Conservation (phyloP, 345 rosid species). For the Gossypium stocksii region DNA sequence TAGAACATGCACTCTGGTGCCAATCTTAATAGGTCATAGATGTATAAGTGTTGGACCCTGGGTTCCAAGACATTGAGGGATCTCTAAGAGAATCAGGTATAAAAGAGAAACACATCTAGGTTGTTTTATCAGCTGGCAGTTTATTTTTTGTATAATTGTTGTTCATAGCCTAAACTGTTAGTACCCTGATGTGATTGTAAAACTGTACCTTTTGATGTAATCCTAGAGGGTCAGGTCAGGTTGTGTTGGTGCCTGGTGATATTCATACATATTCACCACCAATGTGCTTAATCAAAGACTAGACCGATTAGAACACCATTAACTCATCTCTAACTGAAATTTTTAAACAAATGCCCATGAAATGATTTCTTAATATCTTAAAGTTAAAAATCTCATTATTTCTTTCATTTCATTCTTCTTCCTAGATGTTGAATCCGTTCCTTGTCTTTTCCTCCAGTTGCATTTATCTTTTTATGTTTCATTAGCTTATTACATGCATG, state of each 20-base stretch:
- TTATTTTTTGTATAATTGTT: background rate
- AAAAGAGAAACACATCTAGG: background rate
- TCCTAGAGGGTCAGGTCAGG: background rate
- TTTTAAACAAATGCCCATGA: background rate
- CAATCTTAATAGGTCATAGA: background rate
- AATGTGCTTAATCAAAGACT: background rate
- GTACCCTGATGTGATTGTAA: background rate
- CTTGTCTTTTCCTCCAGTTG: background rate
- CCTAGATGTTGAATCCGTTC: background rate
- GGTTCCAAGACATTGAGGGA: background rate
- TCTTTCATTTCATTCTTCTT: background rate
- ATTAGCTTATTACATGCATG: slow-evolving; percentile 4
- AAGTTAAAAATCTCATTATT: background rate
- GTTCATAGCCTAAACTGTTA: background rate
- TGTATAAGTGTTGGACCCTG: background rate
- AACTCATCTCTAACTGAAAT: background rate
- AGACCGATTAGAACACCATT: background rate
- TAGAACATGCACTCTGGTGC: background rate
- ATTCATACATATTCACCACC: background rate
- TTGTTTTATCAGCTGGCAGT: slow-evolving; percentile 1
- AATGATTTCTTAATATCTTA: background rate
- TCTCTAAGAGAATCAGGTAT: background rate
- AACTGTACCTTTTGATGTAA: background rate
- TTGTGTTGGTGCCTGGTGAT: background rate
- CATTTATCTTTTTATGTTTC: background rate